Conservation (phyloP, 1,284 basidiomycete species). For the Malassezia caprae region DNA sequence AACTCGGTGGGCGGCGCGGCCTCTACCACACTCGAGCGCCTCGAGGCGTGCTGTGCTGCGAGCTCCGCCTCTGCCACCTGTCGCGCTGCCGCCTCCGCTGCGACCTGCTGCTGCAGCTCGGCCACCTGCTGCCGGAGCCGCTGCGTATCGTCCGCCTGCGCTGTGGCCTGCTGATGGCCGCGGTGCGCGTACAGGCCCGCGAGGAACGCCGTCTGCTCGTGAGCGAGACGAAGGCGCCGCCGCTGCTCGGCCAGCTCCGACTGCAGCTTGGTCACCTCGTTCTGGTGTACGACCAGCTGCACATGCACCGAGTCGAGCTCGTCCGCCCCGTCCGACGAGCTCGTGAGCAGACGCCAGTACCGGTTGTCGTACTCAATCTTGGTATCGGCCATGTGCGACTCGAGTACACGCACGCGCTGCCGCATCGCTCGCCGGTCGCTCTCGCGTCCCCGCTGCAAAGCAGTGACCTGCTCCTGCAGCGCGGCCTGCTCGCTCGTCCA, state of each 20-base stretch:
- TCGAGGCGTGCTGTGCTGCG: not conserved
- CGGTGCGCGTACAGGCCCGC: slow-evolving; percentile 15
- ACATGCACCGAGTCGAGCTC: slow-evolving; percentile 5
- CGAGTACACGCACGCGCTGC: slow-evolving; percentile 16
- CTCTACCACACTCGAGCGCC: not conserved
- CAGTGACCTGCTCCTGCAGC: slow-evolving; percentile 1
- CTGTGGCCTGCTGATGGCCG: not conserved
- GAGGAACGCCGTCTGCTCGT: slow-evolving; percentile 13
- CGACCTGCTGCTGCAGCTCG: slow-evolving; percentile 10
- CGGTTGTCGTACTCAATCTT: slow-evolving; percentile 16
- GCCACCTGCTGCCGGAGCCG: slow-evolving; percentile 5
- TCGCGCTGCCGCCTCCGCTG: not conserved
- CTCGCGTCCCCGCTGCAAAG: slow-evolving; percentile 9
- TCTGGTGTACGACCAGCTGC: slow-evolving; percentile 13
- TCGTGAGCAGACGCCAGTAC: slow-evolving; percentile 15
- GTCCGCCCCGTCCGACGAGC: slow-evolving; percentile 3
- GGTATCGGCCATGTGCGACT: slow-evolving; percentile 16
- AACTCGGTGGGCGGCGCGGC: not conserved
- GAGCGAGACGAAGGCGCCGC: not conserved
- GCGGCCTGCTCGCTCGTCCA: not conserved
- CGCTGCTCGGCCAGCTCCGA: slow-evolving; percentile 1
- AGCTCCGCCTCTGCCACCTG: slow-evolving; percentile 1
- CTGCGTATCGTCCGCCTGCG: not conserved
- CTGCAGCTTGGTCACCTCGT: slow-evolving; percentile 10
- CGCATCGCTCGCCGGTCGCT: slow-evolving; percentile 15